Conservation (phyloP, 495 filamentous ascomycete species). For the Aspergillus biplanus region DNA sequence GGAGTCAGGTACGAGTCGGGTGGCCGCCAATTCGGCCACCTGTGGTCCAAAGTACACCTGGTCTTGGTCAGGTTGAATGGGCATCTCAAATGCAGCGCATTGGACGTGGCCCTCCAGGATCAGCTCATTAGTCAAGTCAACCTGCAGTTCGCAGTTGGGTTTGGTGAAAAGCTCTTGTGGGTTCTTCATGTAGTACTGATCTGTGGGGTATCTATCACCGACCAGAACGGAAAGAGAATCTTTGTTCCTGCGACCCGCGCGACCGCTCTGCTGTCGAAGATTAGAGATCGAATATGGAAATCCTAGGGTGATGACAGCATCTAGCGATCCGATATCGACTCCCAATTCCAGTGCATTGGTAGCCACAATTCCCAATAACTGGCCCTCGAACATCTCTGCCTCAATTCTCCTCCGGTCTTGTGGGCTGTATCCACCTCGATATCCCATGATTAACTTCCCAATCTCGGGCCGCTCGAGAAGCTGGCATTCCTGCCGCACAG, state of each 20-base stretch:
- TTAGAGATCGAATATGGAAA: slow-evolving; percentile 97
- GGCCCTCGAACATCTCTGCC: slow-evolving; percentile 95
- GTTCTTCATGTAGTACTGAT: slow-evolving; percentile 97
- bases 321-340: slow-evolving; percentile 93
- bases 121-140: slow-evolving; percentile 89
- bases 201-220: slow-evolving; percentile 89
- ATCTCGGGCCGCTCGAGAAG: slow-evolving; percentile 73
- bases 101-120: slow-evolving; percentile 93
- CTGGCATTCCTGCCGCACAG: slow-evolving; percentile 76
- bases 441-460: slow-evolving; percentile 85
- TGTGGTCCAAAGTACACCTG: slow-evolving; percentile 77
- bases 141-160: slow-evolving; percentile 84
- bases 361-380: slow-evolving; percentile 89
- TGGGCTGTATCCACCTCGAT: slow-evolving; percentile 93
- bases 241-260: slow-evolving; percentile 90
- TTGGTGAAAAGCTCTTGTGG: slow-evolving; percentile 95
- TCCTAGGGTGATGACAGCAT: slow-evolving; percentile 90
- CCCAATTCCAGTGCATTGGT: slow-evolving; percentile 93
- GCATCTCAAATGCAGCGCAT: slow-evolving; percentile 95
- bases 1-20: slow-evolving; percentile 72
- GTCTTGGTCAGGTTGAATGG: slow-evolving; percentile 79
- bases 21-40: slow-evolving; percentile 70
- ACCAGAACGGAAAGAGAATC: slow-evolving; percentile 91
- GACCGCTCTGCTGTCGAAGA: slow-evolving; percentile 90
- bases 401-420: slow-evolving; percentile 92